Base-by-base conservation (phyloP, 1,284 basidiomycete genomes). In the Ceratobasidium papillatum region DNA sequence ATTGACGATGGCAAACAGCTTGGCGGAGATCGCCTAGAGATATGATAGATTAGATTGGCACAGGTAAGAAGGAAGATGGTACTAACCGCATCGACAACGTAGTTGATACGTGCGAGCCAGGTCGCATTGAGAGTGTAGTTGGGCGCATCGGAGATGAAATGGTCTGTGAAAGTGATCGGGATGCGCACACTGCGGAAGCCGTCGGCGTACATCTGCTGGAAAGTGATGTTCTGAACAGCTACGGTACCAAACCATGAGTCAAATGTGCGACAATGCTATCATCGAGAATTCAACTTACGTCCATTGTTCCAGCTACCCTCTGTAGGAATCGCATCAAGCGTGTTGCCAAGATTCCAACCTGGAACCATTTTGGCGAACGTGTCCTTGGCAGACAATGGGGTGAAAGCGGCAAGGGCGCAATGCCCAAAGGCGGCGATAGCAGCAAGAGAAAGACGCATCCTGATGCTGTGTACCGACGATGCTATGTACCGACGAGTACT, bases 181-280 rank as follows among this genome's bases (percentile, higher is more conserved):
- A 76, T 76, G 30, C 75, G 75, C n/a, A 76, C 69, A 25, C 49
- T 58, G 32, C 66, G 66, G 66, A 71, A 71, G 27, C 66, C 66
- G 14, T 71, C 66, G 41, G 66, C 66, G 27, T 71, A 59, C 11
- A 71, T 59, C 41, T 71, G 66, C 9, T 34, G 22, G 22, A 71
- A 71, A 7, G 66, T 71, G 14, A 58, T 25, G 43, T 71, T 73
- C 51, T 76, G 52, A n/a, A 52, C 54, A 25, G 56, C 49, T 72
- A 25, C 1, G 25, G 17, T 30, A 22, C 7, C 0, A 8, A 30
- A 58, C 19, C 4, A 22, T 59, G 19, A 59, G 32, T 52, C 34
- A 9, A 38, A 52, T 4, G 25, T 30, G 12, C 19, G 19, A 38
- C 1, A 1, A 17, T 1, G n/a, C n/a, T 74, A 17, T 11, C 3